phyloP scores from a whole-genome alignment of 1,284 basidiomycete genomes.

The Grifola frondosa region DNA sequence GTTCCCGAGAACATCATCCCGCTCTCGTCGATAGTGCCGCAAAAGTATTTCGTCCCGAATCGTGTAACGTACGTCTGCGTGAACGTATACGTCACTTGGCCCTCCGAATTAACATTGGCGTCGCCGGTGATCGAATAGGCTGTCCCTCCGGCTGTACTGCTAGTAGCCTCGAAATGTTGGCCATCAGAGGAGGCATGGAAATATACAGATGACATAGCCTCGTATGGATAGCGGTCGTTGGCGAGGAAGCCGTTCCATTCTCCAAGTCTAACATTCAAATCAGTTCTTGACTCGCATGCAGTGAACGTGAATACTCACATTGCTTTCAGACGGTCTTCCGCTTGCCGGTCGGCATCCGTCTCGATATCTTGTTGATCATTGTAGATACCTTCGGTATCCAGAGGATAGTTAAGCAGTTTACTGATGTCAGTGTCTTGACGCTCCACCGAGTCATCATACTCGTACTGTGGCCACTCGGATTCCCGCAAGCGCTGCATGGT shows the following conservation, averaged over 20 bases:
- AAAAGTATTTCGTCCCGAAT: slow-evolving; percentile 1
- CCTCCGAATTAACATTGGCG: neutral
- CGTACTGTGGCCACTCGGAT: neutral
- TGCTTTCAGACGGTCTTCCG: neutral
- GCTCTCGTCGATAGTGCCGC: neutral
- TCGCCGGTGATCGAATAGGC: slow-evolving; percentile 2
- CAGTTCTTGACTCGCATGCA: neutral
- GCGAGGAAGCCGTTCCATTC: slow-evolving; percentile 14
- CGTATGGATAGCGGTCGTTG: slow-evolving; percentile 3
- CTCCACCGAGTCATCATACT: slow-evolving; percentile 2
- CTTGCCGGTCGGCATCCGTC: slow-evolving; percentile 3
- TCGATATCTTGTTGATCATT: neutral
- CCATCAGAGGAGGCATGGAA: slow-evolving; percentile 5
- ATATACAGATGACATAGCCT: slow-evolving; percentile 9
- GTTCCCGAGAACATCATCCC: slow-evolving; percentile 8
- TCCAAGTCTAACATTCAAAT: slow-evolving; percentile 3
- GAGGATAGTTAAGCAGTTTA: slow-evolving; percentile 5
- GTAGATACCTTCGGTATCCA: slow-evolving; percentile 1
- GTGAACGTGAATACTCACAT: neutral
- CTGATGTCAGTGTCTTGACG: neutral
- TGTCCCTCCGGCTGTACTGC: slow-evolving; percentile 6
- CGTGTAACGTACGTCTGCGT: slow-evolving; percentile 1
- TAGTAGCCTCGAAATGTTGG: slow-evolving; percentile 7
- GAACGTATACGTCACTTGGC: slow-evolving; percentile 1
- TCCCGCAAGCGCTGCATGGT: slow-evolving; percentile 2